A percentile compares a stretch with the other conserved stretches of the same genome.
These are phyloP conservation scores for Xylaria hypoxylon DNA, from an alignment of 2,329 filamentous ascomycete species.

Conservation along the genomic window DNA sequence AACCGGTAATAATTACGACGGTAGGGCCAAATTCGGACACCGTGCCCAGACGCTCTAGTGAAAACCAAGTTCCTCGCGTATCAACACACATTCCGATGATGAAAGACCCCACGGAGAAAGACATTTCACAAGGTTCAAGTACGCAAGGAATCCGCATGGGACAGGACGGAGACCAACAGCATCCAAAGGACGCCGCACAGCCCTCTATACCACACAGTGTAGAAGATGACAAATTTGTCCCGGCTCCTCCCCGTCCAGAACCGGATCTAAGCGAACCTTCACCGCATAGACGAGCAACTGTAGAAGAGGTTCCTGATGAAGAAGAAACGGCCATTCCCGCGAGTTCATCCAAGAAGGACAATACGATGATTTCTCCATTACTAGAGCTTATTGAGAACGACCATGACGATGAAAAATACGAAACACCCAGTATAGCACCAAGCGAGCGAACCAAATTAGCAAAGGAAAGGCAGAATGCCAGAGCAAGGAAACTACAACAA, in stretches of 20 bases:
- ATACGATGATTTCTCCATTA: not conserved
- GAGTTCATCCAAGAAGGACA: not conserved
- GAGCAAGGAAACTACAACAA: slow-evolving; percentile 15
- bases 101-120: no score
- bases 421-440: slow-evolving; percentile 1
- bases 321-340: not conserved
- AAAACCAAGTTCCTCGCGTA: no score
- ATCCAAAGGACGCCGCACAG: no score
- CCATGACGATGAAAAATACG: not conserved
- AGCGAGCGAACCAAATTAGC: slow-evolving; percentile 12
- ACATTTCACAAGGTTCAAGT: no score
- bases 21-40: no score
- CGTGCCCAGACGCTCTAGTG: no score
- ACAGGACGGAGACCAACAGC: no score
- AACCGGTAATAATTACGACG: not conserved
- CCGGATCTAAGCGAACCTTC: not conserved
- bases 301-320: slow-evolving; percentile 20
- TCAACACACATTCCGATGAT: no score
- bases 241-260: not conserved
- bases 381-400: slow-evolving; percentile 2
- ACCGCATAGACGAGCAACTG: slow-evolving; percentile 10
- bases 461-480: slow-evolving; percentile 21
- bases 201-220: not conserved
- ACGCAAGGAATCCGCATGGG: no score
- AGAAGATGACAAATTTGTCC: not conserved